A percentile compares a stretch with the other conserved stretches of the same genome.
Conservation (phyloP, 768 basidiomycete genomes). For the Tricholomella constricta region DNA sequence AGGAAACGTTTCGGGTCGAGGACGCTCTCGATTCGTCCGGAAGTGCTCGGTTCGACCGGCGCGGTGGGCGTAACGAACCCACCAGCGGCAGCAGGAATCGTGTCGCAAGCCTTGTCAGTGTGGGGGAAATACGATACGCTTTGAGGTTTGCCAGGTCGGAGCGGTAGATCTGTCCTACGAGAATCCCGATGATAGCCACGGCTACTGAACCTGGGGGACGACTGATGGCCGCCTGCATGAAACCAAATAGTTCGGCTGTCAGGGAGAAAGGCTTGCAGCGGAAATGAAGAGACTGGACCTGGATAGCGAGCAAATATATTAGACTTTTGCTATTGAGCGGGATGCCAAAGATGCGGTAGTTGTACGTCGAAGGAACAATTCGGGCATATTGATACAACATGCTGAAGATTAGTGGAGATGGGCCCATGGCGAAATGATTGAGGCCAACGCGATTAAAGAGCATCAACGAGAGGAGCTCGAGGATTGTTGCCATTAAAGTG, state of each 20-base stretch:
- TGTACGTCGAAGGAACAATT: conserved; percentile 75
- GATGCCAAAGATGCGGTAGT: conserved; percentile 74
- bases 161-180: conserved; percentile 78
- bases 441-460: conserved; percentile 66
- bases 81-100: conserved; percentile 66
- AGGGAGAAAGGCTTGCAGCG: conserved; percentile 1
- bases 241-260: not conserved
- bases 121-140: conserved; percentile 71
- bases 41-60: conserved; percentile 71
- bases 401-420: conserved; percentile 74
- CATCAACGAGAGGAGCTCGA: conserved; percentile 68
- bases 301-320: conserved; percentile 68
- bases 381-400: conserved; percentile 83
- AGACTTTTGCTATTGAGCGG: conserved; percentile 77
- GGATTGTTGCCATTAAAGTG: conserved; percentile 60
- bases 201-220: conserved; percentile 67
- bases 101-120: conserved; percentile 54
- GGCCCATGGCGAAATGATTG: conserved; percentile 76
- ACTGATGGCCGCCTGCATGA: conserved; percentile 63
- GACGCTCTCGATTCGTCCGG: conserved; percentile 51
- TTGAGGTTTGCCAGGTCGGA: conserved; percentile 82
- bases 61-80: conserved; percentile 61
- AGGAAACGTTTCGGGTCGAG: conserved; percentile 19
- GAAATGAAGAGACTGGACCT: conserved; percentile 47
- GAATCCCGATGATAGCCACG: conserved; percentile 62